A percentile compares a stretch with the other conserved stretches of the same genome.
Evolutionary conservation across 108 stramenopile genomes (phyloP).

Genomic region (Cyclotella atomus): DNA sequence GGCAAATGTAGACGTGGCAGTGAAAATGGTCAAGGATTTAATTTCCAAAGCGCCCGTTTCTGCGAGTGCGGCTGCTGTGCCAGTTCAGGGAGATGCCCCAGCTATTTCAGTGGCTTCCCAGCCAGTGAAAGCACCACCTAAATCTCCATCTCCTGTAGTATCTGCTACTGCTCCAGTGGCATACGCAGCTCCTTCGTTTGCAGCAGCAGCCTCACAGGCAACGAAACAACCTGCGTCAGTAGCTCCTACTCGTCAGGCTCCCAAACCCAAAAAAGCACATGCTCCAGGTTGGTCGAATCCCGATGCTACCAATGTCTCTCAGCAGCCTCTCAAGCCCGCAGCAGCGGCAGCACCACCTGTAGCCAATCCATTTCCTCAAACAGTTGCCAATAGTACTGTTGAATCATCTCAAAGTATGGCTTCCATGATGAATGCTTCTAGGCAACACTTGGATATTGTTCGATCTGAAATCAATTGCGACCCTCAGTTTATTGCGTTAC

Average conservation of each 20-base stretch:
- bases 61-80: constrained; percentile 28
- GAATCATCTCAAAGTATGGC: constrained; percentile 18
- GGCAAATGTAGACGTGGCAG: constrained; percentile 72
- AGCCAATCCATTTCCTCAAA: constrained; percentile 18
- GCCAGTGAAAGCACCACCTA: constrained; percentile 19
- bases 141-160: constrained; percentile 18
- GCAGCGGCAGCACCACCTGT: background rate
- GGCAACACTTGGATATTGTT: constrained; percentile 8
- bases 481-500: constrained; percentile 77
- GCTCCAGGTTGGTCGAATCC: constrained; percentile 25
- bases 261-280: constrained; percentile 22
- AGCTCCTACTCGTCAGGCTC: constrained; percentile 8
- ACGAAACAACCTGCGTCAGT: constrained; percentile 19
- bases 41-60: constrained; percentile 76
- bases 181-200: constrained; percentile 29
- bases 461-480: constrained; percentile 67
- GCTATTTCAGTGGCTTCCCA: constrained; percentile 5
- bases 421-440: background rate
- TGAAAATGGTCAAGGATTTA: constrained; percentile 77
- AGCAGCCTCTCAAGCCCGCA: background rate
- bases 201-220: constrained; percentile 30
- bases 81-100: constrained; percentile 15
- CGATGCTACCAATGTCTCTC: background rate
- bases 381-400: background rate
- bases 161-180: background rate